Evolutionary conservation across 306 rosid genomes (phyloP), one percentile per base, ranked within the genome.

Genomic region (Dryas alaskensis): DNA sequence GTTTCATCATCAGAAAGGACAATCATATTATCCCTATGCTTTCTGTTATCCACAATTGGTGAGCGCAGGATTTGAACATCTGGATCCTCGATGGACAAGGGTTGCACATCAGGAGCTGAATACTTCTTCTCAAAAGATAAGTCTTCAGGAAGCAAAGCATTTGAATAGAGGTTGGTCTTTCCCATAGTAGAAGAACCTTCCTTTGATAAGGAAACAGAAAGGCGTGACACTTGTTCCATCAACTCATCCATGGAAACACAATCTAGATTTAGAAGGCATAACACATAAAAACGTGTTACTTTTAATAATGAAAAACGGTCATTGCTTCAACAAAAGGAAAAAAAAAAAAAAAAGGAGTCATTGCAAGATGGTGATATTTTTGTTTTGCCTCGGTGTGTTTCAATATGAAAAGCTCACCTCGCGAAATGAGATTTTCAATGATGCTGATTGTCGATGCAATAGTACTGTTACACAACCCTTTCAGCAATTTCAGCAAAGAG

Each of bases 1-100:
- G 83, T 80, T 79, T 94, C 98, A 77, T 89, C 96, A 83, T 94
- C 98, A 58, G 96, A 94, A 79, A 89, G 92, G 68, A 94, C 78
- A 79, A 89, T 82, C 69, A 84, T 25, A 67, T 77, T 69, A 74
- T 80, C 79, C 49, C 37, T 44, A 49, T 52, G 76, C 52, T 77
- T 81, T 83, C 76, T 74, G 69, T 75, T 19, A 37, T 73, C 49
- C 59, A 43, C 75, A 51, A 52, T 57, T 69, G 76, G 72, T 16
- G 84, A 79, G 76, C 78, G 84, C 73, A 79, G 51, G 50, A 70
- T 78, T 73, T 73, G 83, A 57, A 68, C 50, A 45, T 74, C 91
- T 64, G 47, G 55, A 77, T 79, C 87, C 78, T 81, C 84, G 76
- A 62, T 64, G 60, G 82, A 68, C 62, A 79, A 79, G 74, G 77